These are phyloP conservation scores for Aspergillus latus DNA, from an alignment of 2,329 filamentous ascomycete species.

Conservation along the genomic window DNA sequence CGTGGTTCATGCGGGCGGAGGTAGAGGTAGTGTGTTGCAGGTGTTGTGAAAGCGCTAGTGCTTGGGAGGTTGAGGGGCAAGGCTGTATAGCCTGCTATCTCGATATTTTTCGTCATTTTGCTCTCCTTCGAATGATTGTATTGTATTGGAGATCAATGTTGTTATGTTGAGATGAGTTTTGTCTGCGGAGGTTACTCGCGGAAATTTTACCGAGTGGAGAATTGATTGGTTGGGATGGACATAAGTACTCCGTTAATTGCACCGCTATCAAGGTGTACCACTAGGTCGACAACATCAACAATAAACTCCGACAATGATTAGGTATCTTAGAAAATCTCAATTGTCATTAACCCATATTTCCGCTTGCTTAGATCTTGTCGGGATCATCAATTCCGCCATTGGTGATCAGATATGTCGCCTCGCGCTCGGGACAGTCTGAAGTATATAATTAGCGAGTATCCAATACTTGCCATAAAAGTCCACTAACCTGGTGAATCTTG, in stretches of 20 bases:
- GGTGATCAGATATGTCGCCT: constrained; percentile 70
- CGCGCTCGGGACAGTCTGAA: constrained; percentile 65
- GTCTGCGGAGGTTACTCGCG: constrained; percentile 8
- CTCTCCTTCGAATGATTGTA: not conserved
- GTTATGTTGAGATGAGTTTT: constrained; percentile 1
- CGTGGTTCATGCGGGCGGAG: constrained; percentile 80
- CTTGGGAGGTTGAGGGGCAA: constrained; percentile 68
- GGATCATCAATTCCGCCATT: constrained; percentile 68
- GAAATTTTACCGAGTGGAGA: constrained; percentile 6
- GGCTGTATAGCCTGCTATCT: constrained; percentile 64
- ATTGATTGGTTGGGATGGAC: constrained; percentile 6
- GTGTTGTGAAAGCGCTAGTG: constrained; percentile 60
- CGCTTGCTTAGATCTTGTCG: constrained; percentile 54
- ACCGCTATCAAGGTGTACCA: not conserved
- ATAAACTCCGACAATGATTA: not conserved
- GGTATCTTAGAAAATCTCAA: not conserved
- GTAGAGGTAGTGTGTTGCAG: constrained; percentile 79
- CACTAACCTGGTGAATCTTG: constrained; percentile 63
- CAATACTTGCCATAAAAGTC: constrained; percentile 11
- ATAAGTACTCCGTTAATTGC: not conserved
- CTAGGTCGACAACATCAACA: not conserved
- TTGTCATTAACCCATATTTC: not conserved
- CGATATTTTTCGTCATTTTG: constrained; percentile 40
- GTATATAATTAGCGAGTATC: constrained; percentile 11
- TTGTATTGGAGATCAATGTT: not conserved